Evolutionary conservation across 805 yeast genomes (phyloP), one percentile per base, ranked within the genome.

Genomic region (Barnettozyma siamensis): DNA sequence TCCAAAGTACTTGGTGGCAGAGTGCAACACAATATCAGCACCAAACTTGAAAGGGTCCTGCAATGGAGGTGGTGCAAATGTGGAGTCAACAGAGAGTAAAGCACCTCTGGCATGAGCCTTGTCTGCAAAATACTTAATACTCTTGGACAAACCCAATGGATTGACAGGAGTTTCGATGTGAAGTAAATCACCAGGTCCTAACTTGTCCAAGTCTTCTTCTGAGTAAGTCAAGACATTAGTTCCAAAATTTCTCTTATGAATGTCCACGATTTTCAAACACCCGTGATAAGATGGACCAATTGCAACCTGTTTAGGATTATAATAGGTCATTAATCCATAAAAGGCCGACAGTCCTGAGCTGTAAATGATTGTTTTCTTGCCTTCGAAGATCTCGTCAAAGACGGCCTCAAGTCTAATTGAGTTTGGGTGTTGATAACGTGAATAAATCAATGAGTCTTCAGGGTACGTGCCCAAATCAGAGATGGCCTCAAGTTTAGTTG

Each of bases 61-160:
- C 43, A 88, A 64, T 15, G 96, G 96, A 12, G 95, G 95, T 17
- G 97, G 96, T 9, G 96, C 97, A 63, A 91, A 86, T 0, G 97
- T 91, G 6, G 96, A 73, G 62, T 89, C 98, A 13, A 86, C 79
- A 20, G 78, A 55, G 12, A 89, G 63, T 19, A 67, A 53, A 0
- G 95, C 96, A 16, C 95, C 95, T 41, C 76, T 75, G 2, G 70
- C 65, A 57, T 87, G 95, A 1, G 95, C 95, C 45, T 70, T 72
- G 2, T 75, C 67, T 4, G 87, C 89, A 54, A 74, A 82, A 37
- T 72, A 60, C 31, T 64, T 60, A 42, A 89, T 74, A 58, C 85
- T 87, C 49, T 69, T 70, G 12, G 80, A 73, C 3, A 69, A 64
- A 1, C 95, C 94, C 39, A 70, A 76, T 15, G 97, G 97, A 62